These are phyloP conservation scores for Avena eriantha DNA, from an alignment of 176 grass and related monocot species.

Conservation along the genomic window DNA sequence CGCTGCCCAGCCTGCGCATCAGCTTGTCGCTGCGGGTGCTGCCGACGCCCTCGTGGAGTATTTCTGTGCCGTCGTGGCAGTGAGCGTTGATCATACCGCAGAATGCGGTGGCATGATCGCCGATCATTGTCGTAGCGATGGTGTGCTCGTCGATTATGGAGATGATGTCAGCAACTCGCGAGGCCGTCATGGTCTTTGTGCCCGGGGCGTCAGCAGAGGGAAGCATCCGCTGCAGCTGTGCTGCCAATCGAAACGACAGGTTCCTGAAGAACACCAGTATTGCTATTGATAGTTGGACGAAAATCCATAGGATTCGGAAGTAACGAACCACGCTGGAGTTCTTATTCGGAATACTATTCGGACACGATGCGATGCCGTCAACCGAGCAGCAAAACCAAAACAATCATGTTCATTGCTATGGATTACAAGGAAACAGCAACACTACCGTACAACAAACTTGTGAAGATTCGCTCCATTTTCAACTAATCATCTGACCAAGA, in stretches of 20 bases:
- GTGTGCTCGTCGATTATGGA: not conserved
- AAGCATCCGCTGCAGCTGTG: not conserved
- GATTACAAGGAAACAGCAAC: conserved; percentile 5
- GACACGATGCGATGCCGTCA: not conserved
- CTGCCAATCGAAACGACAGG: not conserved
- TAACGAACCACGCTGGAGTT: not conserved
- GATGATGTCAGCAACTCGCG: not conserved
- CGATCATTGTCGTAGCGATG: not conserved
- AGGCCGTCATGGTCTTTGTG: not conserved
- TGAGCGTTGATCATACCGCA: conserved; percentile 39
- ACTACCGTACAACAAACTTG: not conserved
- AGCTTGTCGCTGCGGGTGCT: conserved; percentile 34
- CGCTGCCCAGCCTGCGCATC: conserved; percentile 4
- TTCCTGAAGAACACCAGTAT: not conserved
- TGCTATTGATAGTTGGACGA: not conserved
- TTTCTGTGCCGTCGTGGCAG: not conserved
- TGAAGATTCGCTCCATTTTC: not conserved
- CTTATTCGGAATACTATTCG: too few species aligned
- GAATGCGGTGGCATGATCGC: not conserved
- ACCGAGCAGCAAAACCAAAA: not conserved
- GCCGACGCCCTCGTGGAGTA: not conserved
- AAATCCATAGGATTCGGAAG: not conserved
- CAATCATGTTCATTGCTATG: not conserved
- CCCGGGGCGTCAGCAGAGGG: not conserved
- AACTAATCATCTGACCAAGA: conserved; percentile 13